Conservation (phyloP, 2,329 filamentous ascomycete species). For the Boeremia lycopersici region DNA sequence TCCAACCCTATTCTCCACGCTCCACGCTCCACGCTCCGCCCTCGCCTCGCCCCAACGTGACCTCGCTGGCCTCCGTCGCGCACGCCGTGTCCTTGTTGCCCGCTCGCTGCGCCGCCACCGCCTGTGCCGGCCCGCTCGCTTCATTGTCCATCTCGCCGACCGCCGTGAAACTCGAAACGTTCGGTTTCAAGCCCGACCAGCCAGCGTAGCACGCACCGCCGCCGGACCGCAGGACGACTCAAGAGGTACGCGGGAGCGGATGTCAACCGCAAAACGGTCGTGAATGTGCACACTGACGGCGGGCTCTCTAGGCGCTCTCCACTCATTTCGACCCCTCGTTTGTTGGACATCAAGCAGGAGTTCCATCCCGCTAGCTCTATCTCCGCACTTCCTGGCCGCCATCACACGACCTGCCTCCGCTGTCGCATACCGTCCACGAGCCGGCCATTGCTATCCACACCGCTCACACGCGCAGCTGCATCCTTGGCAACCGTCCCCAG, state of each 20-base stretch:
- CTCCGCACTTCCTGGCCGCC: constrained; percentile 27
- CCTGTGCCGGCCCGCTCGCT: constrained; percentile 23
- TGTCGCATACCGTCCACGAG: constrained; percentile 16
- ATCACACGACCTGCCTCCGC: constrained; percentile 21
- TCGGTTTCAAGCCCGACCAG: constrained; percentile 47
- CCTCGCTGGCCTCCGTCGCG: constrained; percentile 27
- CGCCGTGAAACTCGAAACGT: constrained; percentile 45
- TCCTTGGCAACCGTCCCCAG: constrained; percentile 1
- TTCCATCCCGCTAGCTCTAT: constrained; percentile 28
- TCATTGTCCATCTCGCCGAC: constrained; percentile 31
- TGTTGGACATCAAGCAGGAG: constrained; percentile 43
- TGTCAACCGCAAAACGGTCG: constrained; percentile 28
- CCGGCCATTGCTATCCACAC: constrained; percentile 8
- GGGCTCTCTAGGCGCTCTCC: constrained; percentile 35
- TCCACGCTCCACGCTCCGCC: constrained; percentile 19
- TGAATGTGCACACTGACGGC: constrained; percentile 35
- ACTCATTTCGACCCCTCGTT: constrained; percentile 44
- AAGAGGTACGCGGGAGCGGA: constrained; percentile 38
- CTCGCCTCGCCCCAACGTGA: constrained; percentile 19
- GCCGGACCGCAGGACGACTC: constrained; percentile 35
- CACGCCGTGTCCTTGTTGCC: constrained; percentile 30
- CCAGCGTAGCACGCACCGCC: constrained; percentile 44
- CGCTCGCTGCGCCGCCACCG: constrained; percentile 19
- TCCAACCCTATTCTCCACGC: constrained; percentile 22
- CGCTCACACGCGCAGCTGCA: constrained; percentile 4